Evolutionary conservation across 2,329 filamentous ascomycete genomes (phyloP), one percentile per base, ranked within the genome.

Genomic region (Botryotinia narcissicola): DNA sequence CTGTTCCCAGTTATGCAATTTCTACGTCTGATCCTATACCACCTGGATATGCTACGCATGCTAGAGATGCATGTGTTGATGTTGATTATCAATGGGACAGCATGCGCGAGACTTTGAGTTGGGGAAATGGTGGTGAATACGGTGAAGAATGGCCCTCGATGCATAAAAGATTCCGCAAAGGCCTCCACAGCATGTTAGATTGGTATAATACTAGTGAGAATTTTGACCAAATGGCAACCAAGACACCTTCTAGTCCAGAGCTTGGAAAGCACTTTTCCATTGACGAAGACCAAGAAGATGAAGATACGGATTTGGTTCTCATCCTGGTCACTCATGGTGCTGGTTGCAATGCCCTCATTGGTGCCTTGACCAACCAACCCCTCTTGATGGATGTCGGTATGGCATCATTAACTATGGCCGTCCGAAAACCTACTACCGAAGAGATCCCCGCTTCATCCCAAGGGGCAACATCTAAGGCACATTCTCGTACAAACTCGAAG

Each of bases 21-120:
- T 95, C 93, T 0, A 87, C 88, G 12, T 91, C 91, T 12, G 91
- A 94, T 62, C 90, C 91, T 12, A 98, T 98, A 73, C 96, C 96
- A 0, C 85, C 90, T 4, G 96, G 95, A 3, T 97, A 97, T 80
- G 93, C 97, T 29, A 89, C 93, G 0, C 96, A 99, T 83, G 95
- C 95, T 14, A 89, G 94, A 75, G 94, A 98, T 80, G 90, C 92
- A 20, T 98, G 94, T 80, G 86, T 93, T 8, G 88, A 92, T 69
- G 87, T 98, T n/a, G 96, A 99, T 82, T 97, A 93, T 79, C 92
- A 95, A 78, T 99, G 96, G 95, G 95, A 99, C 80, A 98, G 95
- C 74, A 95, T 95, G 87, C 88, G 92, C 22, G 84, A 87, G 4
- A 90, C 93, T 0, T 87, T 93, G 61, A 86, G 91, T 75, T 98